These are phyloP conservation scores for Flaveria robusta DNA, from an alignment of 129 eudicot species.

Conservation along the genomic window DNA sequence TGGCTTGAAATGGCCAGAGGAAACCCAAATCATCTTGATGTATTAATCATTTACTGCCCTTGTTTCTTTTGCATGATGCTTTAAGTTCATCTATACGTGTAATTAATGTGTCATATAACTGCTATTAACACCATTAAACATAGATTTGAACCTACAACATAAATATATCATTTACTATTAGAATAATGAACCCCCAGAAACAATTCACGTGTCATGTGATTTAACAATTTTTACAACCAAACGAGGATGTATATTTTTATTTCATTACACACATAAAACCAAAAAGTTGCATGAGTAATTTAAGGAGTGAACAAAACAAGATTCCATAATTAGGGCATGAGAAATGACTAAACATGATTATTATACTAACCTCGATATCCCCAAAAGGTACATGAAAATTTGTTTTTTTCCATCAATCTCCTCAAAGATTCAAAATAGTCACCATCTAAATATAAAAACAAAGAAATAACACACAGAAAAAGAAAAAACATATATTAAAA, in stretches of 20 bases:
- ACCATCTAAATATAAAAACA: conserved; percentile 13
- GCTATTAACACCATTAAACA: no score
- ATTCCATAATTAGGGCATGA: conserved; percentile 37
- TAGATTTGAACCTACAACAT: no score
- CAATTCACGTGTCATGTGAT: no score
- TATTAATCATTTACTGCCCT: no score
- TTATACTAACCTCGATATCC: conserved; percentile 36
- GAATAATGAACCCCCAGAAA: no score
- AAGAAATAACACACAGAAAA: background rate
- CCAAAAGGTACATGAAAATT: conserved; percentile 39
- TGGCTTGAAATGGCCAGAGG: no score
- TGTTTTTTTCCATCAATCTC: conserved; percentile 38
- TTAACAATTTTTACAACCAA: background rate
- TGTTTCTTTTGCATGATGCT: no score
- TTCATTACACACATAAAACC: conserved; percentile 4
- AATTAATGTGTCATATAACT: no score
- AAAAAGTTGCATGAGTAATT: conserved; percentile 25
- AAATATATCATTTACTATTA: no score
- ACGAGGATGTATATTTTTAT: background rate
- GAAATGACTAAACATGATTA: conserved; percentile 28
- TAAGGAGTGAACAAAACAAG: conserved; percentile 29
- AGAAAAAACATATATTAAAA: background rate
- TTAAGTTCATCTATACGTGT: no score
- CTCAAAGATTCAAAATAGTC: conserved; percentile 45
- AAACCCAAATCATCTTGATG: no score